A percentile compares a stretch with the other conserved stretches of the same genome.
Evolutionary conservation across 305 asterid genomes (phyloP).

Genomic region (Petunia hybrid): DNA sequence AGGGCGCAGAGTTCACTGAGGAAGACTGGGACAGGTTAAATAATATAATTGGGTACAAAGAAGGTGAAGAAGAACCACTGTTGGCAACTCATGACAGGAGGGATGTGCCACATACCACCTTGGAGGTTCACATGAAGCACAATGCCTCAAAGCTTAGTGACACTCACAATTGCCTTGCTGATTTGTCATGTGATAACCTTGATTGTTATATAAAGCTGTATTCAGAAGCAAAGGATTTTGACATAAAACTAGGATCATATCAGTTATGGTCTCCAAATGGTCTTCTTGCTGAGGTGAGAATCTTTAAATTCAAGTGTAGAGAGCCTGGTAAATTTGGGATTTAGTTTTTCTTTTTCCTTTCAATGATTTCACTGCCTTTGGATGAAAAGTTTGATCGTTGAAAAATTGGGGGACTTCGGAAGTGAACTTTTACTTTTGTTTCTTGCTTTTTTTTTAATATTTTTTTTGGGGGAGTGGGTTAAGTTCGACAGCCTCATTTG

Average conservation of each 20-base stretch:
- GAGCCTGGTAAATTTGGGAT: background rate
- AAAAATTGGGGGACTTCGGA: background rate
- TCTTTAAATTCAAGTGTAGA: slow-evolving; percentile 26
- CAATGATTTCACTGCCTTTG: background rate
- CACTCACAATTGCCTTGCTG: slow-evolving; percentile 80
- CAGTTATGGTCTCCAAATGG: slow-evolving; percentile 91
- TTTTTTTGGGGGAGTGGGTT: background rate
- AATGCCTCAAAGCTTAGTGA: slow-evolving; percentile 92
- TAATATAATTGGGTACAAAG: slow-evolving; percentile 89
- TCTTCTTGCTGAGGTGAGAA: slow-evolving; percentile 86
- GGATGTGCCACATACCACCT: slow-evolving; percentile 62
- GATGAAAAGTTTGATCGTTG: slow-evolving; percentile 3
- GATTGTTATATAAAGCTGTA: slow-evolving; percentile 78
- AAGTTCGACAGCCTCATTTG: slow-evolving; percentile 9
- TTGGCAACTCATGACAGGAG: slow-evolving; percentile 52
- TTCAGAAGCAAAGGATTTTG: slow-evolving; percentile 78
- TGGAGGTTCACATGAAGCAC: slow-evolving; percentile 95
- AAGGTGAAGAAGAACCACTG: slow-evolving; percentile 64
- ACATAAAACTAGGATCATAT: slow-evolving; percentile 90
- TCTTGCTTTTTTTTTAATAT: background rate
- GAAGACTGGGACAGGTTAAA: slow-evolving; percentile 95
- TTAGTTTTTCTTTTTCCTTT: background rate
- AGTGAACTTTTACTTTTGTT: background rate
- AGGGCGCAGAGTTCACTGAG: slow-evolving; percentile 74
- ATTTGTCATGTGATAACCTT: slow-evolving; percentile 92